Evolutionary conservation across 257 asterid species (phyloP).

Genomic region (Catharanthus roseus): DNA sequence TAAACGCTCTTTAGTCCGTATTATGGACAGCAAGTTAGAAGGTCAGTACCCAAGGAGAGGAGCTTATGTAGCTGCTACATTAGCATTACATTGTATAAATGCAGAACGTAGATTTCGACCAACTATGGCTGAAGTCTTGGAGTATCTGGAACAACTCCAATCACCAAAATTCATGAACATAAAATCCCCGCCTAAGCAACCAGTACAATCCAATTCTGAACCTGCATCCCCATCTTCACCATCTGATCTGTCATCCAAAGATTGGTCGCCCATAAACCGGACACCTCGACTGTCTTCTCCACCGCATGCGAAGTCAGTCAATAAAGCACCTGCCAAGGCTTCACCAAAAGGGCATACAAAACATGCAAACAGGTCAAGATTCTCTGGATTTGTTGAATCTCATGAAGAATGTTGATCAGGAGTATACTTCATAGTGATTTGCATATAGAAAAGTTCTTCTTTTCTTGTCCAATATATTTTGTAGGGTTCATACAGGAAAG

Average conservation of each 20-base stretch:
- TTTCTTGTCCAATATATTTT: neutral
- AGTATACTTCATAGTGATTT: neutral
- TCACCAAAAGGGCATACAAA: slow-evolving; percentile 2
- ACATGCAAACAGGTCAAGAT: slow-evolving; percentile 11
- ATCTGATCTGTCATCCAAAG: neutral
- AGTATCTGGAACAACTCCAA: slow-evolving; percentile 24
- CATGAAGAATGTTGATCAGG: neutral
- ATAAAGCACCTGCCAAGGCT: slow-evolving; percentile 1
- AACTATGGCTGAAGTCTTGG: slow-evolving; percentile 29
- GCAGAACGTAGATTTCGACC: slow-evolving; percentile 28
- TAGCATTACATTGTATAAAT: slow-evolving; percentile 33
- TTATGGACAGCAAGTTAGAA: slow-evolving; percentile 35
- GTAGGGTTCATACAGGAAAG: neutral
- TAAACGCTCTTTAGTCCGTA: slow-evolving; percentile 22
- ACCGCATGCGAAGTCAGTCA: neutral
- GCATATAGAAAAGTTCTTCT: neutral
- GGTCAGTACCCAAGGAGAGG: slow-evolving; percentile 35
- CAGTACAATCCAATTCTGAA: neutral
- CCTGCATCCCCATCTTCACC: neutral
- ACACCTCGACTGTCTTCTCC: slow-evolving; percentile 8
- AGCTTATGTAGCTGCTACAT: slow-evolving; percentile 27
- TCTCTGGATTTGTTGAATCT: slow-evolving; percentile 6
- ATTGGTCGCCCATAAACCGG: slow-evolving; percentile 7
- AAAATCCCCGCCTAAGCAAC: neutral
- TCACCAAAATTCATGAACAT: slow-evolving; percentile 11